Evolutionary conservation across 208 protist genomes (phyloP), one percentile per base, ranked within the genome.

Genomic region (Acanthamoeba divionensis): DNA sequence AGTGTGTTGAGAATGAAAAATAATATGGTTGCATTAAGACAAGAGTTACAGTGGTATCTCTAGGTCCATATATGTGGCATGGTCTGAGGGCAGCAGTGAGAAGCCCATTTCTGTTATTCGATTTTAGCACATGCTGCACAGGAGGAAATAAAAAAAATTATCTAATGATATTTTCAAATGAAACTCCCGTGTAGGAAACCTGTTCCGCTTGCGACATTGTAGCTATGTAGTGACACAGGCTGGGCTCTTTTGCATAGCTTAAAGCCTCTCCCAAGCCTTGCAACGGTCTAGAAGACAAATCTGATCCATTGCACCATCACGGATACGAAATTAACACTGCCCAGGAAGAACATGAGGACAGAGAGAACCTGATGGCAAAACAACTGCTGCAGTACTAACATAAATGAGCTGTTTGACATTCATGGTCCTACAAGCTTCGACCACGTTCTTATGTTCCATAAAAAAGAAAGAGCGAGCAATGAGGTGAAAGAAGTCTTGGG

Each of bases 191-290:
- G 18, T 10, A 6, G 45, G 8, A 47, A 0, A 55, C 69, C 69
- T 79, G 50, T 33, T 79, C 69, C 6, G 69, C 69, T 15, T 44
- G 41, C 33, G 38, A 44, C 69, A 57, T 79, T 7, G 69, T 79
- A 24, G 31, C 45, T n/a, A 48, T 79, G 69, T 79, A 79, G 69
- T 79, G 33, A 48, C 69, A 79, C 44, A 79, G 69, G 0, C n/a
- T n/a, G n/a, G 69, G 69, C n/a, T 79, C 69, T 33, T 79, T 26
- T 41, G 69, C 45, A 18, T 55, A 55, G 21, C 48, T 62, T 26
- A 79, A 0, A 5, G 69, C 55, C 69, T 79, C 55, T 15, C 38
- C 38, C 41, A 79, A 38, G 66, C 45, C 38, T 15, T 79, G 24
- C 55, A 48, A 2, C 44, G 62, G 47, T 1, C 13, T 13, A 18